Evolutionary conservation across 208 protist genomes (phyloP), one percentile per base, ranked within the genome.

Genomic region (Crithidia fasciculata): DNA sequence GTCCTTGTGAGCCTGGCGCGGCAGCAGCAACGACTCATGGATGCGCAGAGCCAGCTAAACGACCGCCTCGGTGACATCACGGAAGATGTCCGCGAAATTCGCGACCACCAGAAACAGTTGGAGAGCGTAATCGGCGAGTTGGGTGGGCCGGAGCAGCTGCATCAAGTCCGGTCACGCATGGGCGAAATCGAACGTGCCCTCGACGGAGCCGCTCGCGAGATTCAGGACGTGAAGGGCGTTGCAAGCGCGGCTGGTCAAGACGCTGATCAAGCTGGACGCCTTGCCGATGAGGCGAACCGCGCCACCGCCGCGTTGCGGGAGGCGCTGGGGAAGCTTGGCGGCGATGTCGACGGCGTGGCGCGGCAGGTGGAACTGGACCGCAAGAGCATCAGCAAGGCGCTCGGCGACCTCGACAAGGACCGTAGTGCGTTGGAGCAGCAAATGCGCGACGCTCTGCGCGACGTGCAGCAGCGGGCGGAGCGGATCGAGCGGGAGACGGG

Each of bases 1-100:
- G 85, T 94, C 0, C 82, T 96, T 16, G 83, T 89, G 28, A 78
- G 64, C 37, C 76, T 96, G 5, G 76, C 93, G 13, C 81, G 82
- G 0, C 85, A 92, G 58, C 91, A 92, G 72, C 75, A 76, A 64
- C 82, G 87, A 47, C 54, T 85, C 36, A 63, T 83, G 39, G 80
- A 91, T 10, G 63, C 68, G 37, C 88, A 92, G 62, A 64, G 52
- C 18, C 77, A 83, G 64, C 43, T 81, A 18, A 49, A 37, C 8
- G 71, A 85, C 13, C 88, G 88, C 16, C 44, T 95, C 2, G 60
- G 37, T 15, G 74, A 82, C 12, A 18, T 93, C 5, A 83, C 87
- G 18, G 78, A 82, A 5, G 84, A 82, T 41, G 47, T 94, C 0
- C 65, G 57, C 13, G 78, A 89, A 8, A 72, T 93, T 16, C 57